phyloP scores from a whole-genome alignment of 305 asterid species.

The Petunia hybrid region DNA sequence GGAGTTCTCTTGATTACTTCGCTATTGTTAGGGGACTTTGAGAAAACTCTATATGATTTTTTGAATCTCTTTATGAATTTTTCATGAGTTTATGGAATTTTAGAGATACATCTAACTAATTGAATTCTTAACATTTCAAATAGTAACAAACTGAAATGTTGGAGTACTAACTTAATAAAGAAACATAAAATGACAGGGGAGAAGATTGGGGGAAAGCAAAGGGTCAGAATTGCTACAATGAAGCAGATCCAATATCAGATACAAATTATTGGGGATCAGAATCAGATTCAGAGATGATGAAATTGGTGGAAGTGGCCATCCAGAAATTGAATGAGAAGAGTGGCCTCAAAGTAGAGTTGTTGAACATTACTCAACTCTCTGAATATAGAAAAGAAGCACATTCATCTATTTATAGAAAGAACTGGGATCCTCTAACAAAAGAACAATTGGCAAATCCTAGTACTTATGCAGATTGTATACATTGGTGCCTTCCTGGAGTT shows the following conservation, averaged over 20 bases:
- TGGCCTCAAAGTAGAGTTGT: conserved; percentile 58
- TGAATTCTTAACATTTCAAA: neutral
- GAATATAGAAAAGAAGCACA: conserved; percentile 73
- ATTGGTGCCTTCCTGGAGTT: conserved; percentile 91
- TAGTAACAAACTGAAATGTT: neutral
- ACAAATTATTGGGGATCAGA: conserved; percentile 48
- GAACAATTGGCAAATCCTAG: conserved; percentile 43
- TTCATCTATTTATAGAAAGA: conserved; percentile 55
- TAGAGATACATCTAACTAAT: too few relatives aligned
- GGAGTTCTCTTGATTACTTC: too few relatives aligned
- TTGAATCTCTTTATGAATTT: too few relatives aligned
- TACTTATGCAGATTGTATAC: conserved; percentile 65
- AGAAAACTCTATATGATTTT: too few relatives aligned
- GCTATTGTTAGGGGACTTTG: too few relatives aligned
- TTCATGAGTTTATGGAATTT: too few relatives aligned
- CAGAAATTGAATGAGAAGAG: conserved; percentile 42
- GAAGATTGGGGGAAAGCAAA: conserved; percentile 48
- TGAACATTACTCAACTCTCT: conserved; percentile 65
- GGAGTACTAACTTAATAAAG: neutral
- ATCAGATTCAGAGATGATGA: conserved; percentile 51
- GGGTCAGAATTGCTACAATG: conserved; percentile 49
- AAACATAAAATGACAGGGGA: conserved; percentile 34
- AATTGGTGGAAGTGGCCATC: conserved; percentile 48
- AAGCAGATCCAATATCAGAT: conserved; percentile 49
- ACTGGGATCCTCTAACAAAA: conserved; percentile 37